These are phyloP conservation scores for Periconia sp. DNA, from an alignment of 2,329 filamentous ascomycete genomes.

Conservation along the genomic window DNA sequence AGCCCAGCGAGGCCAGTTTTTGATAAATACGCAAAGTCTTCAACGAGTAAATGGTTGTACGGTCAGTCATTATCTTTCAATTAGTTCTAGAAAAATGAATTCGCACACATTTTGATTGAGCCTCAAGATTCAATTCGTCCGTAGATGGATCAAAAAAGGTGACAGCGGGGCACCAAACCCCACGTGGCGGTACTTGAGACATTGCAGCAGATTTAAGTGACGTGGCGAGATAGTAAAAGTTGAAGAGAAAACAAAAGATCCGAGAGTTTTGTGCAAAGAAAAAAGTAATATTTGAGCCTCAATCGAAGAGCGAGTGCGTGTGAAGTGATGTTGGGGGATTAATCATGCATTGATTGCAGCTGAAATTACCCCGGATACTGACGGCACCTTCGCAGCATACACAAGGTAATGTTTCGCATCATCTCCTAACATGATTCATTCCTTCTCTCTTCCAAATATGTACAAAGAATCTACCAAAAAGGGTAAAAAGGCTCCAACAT, in stretches of 20 bases:
- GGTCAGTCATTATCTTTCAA: not conserved
- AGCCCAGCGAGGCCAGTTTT: constrained; percentile 45
- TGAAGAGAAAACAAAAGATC: not conserved
- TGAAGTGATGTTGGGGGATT: not conserved
- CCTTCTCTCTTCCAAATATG: not conserved
- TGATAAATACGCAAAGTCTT: constrained; percentile 44
- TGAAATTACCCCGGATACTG: not conserved
- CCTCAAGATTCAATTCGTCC: constrained; percentile 42
- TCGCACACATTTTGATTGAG: constrained; percentile 35
- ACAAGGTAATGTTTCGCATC: not conserved
- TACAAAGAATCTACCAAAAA: not conserved
- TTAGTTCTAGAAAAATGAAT: not conserved
- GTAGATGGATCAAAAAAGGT: constrained; percentile 44
- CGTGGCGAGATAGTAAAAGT: not conserved
- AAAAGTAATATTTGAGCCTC: not conserved
- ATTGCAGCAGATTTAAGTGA: not conserved
- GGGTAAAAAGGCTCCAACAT: too few relatives aligned
- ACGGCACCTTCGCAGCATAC: not conserved
- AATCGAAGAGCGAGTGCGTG: not conserved
- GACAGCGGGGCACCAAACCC: constrained; percentile 39
- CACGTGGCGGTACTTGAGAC: constrained; percentile 19
- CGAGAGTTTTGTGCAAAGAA: not conserved
- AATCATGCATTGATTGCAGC: not conserved
- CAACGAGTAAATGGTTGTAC: not conserved
- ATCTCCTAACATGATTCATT: not conserved